Percentiles rank a stretch among this genome's conserved stretches.
These are phyloP conservation scores for Erodium texanum DNA, from an alignment of 441 rosid species.

Conservation along the genomic window DNA sequence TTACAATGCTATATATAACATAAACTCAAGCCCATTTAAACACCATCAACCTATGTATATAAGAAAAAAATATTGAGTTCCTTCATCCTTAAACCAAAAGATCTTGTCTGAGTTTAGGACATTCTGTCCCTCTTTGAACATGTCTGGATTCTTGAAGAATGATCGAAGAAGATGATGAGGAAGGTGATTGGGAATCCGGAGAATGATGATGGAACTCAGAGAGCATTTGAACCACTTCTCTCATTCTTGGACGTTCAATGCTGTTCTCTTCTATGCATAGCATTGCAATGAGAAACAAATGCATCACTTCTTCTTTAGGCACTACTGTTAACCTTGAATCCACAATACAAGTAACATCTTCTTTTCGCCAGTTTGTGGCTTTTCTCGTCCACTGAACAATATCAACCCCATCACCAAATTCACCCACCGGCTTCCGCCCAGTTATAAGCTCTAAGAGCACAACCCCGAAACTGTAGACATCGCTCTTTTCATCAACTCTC, in stretches of 20 bases:
- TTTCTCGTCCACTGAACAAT: conserved; percentile 39
- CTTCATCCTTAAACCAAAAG: conserved; percentile 11
- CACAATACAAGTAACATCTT: conserved; percentile 25
- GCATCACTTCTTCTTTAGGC: conserved; percentile 32
- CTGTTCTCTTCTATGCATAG: conserved; percentile 21
- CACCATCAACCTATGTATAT: conserved; percentile 4
- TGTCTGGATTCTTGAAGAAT: too few species aligned
- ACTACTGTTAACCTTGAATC: conserved; percentile 15
- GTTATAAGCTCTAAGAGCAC: conserved; percentile 37
- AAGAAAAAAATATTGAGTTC: neutral
- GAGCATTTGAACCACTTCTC: conserved; percentile 49
- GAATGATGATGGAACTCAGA: conserved; percentile 37
- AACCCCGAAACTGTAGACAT: conserved; percentile 42
- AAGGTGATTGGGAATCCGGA: conserved; percentile 27
- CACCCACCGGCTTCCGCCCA: conserved; percentile 36
- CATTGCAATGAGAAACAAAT: conserved; percentile 35
- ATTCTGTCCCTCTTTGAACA: conserved; percentile 18
- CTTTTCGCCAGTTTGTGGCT: conserved; percentile 23
- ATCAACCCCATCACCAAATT: conserved; percentile 37
- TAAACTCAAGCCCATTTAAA: conserved; percentile 19
- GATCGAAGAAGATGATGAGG: conserved; percentile 22
- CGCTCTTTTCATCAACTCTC: conserved; percentile 43
- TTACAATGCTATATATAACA: conserved; percentile 12
- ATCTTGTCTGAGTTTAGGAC: conserved; percentile 18
- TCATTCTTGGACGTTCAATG: conserved; percentile 41